Conservation (phyloP, 2,329 filamentous ascomycete genomes). For the Periconia sp. region DNA sequence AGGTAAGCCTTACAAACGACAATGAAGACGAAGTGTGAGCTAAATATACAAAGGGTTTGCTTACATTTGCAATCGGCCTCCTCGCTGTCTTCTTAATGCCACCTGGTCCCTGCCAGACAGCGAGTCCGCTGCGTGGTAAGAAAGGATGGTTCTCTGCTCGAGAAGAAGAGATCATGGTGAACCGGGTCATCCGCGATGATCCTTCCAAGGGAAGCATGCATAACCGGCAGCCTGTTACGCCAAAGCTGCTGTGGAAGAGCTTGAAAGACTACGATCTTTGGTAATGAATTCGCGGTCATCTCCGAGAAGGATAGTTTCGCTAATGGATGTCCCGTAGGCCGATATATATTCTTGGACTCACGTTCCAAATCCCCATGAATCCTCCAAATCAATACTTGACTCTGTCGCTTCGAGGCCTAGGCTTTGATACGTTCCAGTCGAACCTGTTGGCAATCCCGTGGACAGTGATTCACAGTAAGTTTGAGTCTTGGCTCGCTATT, state of each 20-base stretch:
- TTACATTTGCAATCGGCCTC: slow-evolving; percentile 19
- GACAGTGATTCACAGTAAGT: slow-evolving; percentile 14
- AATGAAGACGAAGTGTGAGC: slow-evolving; percentile 33
- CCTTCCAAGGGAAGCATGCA: slow-evolving; percentile 27
- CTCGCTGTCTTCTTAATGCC: slow-evolving; percentile 22
- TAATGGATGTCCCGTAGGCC: slow-evolving; percentile 2
- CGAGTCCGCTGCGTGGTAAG: slow-evolving; percentile 30
- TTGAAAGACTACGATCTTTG: slow-evolving; percentile 27
- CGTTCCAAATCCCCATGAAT: slow-evolving; percentile 20
- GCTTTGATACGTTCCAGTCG: slow-evolving; percentile 44
- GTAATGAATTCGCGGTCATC: background rate
- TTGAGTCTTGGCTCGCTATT: background rate
- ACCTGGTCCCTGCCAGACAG: slow-evolving; percentile 27
- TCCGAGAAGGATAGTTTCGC: background rate
- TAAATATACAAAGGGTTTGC: slow-evolving; percentile 12
- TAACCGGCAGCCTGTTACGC: slow-evolving; percentile 25
- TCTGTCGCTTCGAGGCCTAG: slow-evolving; percentile 16
- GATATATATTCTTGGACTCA: slow-evolving; percentile 23
- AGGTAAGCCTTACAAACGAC: slow-evolving; percentile 32
- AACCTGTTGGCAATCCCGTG: slow-evolving; percentile 63
- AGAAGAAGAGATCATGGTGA: slow-evolving; percentile 27
- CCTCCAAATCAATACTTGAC: slow-evolving; percentile 24
- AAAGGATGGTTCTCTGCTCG: slow-evolving; percentile 25
- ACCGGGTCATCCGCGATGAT: slow-evolving; percentile 26
- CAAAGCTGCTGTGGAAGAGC: slow-evolving; percentile 19